phyloP scores from a whole-genome alignment of 106 monocot genomes.

The Apostasia ramifera region DNA sequence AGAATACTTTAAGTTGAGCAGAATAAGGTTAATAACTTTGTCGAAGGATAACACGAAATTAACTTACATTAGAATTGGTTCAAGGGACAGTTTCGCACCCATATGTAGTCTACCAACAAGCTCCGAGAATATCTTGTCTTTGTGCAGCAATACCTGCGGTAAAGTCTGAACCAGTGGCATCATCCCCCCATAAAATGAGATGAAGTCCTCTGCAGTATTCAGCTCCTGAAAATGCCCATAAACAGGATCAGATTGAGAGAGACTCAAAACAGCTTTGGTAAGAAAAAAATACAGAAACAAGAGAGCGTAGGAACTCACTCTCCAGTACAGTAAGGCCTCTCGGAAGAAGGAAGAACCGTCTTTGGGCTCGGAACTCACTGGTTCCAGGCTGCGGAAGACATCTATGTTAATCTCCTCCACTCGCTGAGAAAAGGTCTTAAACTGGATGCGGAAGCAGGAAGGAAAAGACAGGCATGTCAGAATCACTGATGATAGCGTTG shows the following conservation, averaged over 20 bases:
- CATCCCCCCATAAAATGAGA: slow-evolving; percentile 75
- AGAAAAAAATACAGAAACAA: not conserved
- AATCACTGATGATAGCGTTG: not conserved
- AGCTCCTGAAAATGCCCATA: slow-evolving; percentile 40
- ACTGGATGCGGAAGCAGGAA: slow-evolving; percentile 30
- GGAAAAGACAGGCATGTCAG: not conserved
- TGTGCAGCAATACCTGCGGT: slow-evolving; percentile 73
- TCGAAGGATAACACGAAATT: not conserved
- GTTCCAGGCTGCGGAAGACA: slow-evolving; percentile 65
- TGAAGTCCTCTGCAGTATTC: slow-evolving; percentile 87
- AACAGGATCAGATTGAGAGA: not conserved
- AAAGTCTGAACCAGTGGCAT: slow-evolving; percentile 85
- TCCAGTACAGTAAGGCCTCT: slow-evolving; percentile 73
- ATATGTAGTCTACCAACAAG: slow-evolving; percentile 57
- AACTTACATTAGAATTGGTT: slow-evolving; percentile 76
- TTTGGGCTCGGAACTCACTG: slow-evolving; percentile 53
- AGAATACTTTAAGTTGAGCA: too few relatives aligned
- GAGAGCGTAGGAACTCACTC: slow-evolving; percentile 26
- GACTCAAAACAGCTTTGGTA: not conserved
- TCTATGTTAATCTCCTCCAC: slow-evolving; percentile 76
- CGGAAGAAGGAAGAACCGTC: slow-evolving; percentile 68
- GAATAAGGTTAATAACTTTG: too few relatives aligned
- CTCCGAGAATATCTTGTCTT: slow-evolving; percentile 62
- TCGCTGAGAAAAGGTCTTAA: slow-evolving; percentile 70
- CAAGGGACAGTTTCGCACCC: slow-evolving; percentile 60